These are phyloP conservation scores for Neurospora sp. DNA, from an alignment of 495 filamentous ascomycete genomes.

Conservation along the genomic window DNA sequence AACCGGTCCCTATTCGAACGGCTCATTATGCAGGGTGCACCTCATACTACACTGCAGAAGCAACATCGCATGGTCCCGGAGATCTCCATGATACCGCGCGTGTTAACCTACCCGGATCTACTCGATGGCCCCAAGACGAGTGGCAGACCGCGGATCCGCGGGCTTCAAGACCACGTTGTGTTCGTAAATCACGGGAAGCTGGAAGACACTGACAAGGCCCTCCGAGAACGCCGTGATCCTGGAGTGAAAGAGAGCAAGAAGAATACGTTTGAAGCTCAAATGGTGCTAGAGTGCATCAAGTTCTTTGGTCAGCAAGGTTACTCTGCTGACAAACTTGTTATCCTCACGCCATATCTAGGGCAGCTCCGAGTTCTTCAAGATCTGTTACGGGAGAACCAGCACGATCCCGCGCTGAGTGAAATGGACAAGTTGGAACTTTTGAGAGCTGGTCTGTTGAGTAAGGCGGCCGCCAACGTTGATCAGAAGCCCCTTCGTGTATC, in stretches of 20 bases:
- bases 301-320: slow-evolving; percentile 75
- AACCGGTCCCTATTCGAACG: slow-evolving; percentile 67
- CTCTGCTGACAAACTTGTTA: slow-evolving; percentile 50
- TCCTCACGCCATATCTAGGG: slow-evolving; percentile 67
- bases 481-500: slow-evolving; percentile 50
- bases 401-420: slow-evolving; percentile 54
- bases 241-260: slow-evolving; percentile 42
- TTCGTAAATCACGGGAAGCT: slow-evolving; percentile 54
- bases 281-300: slow-evolving; percentile 56
- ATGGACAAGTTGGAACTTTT: slow-evolving; percentile 55
- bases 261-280: slow-evolving; percentile 58
- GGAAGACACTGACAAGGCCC: slow-evolving; percentile 33
- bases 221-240: slow-evolving; percentile 45
- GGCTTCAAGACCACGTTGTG: slow-evolving; percentile 49
- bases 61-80: slow-evolving; percentile 67
- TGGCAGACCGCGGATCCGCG: slow-evolving; percentile 23
- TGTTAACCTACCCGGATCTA: slow-evolving; percentile 55
- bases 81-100: slow-evolving; percentile 51
- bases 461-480: slow-evolving; percentile 38
- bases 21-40: slow-evolving; percentile 44
- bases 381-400: slow-evolving; percentile 37
- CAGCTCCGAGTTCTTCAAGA: slow-evolving; percentile 53
- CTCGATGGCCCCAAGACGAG: slow-evolving; percentile 46
- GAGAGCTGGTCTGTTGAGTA: slow-evolving; percentile 49
- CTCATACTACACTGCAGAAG: slow-evolving; percentile 45